Evolutionary conservation across 805 yeast genomes (phyloP), one percentile per base, ranked within the genome.

Genomic region (Yarrowia porcina): DNA sequence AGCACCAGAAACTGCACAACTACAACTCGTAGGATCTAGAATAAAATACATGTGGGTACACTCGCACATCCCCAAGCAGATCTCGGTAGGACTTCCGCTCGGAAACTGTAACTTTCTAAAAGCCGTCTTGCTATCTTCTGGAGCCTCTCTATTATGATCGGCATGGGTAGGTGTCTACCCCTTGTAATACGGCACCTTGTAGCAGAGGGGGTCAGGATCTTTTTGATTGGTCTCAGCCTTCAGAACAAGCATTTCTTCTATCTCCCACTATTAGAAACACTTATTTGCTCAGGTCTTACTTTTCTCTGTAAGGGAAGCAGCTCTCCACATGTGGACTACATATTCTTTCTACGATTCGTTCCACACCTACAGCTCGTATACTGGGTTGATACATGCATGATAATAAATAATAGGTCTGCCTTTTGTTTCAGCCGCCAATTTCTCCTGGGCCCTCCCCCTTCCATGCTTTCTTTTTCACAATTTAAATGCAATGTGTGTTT

Each of bases 401-500:
- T 30, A 45, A 45, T 45, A 45, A 45, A 45, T 45, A 45, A 28
- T 45, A 8, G 52, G 36, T 28, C 52, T 28, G 52, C 17, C 52
- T 30, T 44, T 18, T 18, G 52, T 30, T 20, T 30, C 52, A 30
- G 33, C 13, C 13, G 20, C 52, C 52, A 45, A 28, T 45, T 35
- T 28, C 50, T 28, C 23, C 35, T 27, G 28, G 35, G 20, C n/a
- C 52, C n/a, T n/a, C n/a, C n/a, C n/a, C 36, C 52, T 45, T 45
- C 52, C 36, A 30, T 45, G 36, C n/a, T 45, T 45, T 18, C 52
- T 45, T 45, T 45, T 45, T 45, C 52, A 45, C 35, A 45, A 45
- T 45, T 45, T 20, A 30, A 45, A 45, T 45, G 52, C 52, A 45
- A 45, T 45, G 27, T 45, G 52, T 45, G 52, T 45, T 45, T 45